phyloP scores from a whole-genome alignment of 1,139 yeast species.

The Kurtzmaniella quercitrusa region DNA sequence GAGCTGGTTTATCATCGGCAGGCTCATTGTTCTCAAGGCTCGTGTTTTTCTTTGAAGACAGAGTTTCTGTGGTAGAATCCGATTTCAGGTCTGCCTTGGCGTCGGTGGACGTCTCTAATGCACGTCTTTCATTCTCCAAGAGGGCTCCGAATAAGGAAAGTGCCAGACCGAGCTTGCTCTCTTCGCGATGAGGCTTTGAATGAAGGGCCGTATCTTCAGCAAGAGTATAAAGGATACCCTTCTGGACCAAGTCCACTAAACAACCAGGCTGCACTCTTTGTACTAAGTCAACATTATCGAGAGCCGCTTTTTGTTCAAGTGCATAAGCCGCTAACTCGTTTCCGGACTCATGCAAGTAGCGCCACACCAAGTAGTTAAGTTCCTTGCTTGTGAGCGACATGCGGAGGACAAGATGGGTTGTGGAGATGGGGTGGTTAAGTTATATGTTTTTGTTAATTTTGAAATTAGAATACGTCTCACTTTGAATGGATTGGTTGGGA shows the following conservation, averaged over 20 bases:
- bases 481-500: too few species aligned
- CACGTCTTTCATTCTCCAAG: constrained; percentile 18
- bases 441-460: not conserved
- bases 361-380: constrained; percentile 87
- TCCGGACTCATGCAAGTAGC: constrained; percentile 89
- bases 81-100: not conserved
- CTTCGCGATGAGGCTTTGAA: constrained; percentile 8
- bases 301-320: constrained; percentile 68
- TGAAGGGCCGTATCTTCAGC: constrained; percentile 20
- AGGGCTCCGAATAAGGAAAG: constrained; percentile 26
- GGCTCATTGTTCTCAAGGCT: constrained; percentile 3
- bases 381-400: constrained; percentile 87
- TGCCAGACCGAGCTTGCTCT: constrained; percentile 11
- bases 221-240: constrained; percentile 67
- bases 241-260: constrained; percentile 75
- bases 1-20: constrained; percentile 11
- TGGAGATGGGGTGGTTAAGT: not conserved
- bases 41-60: constrained; percentile 8
- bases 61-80: not conserved
- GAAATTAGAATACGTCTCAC: too few species aligned
- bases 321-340: constrained; percentile 78
- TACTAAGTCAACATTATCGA: constrained; percentile 49
- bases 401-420: not conserved
- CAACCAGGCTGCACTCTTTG: constrained; percentile 57
- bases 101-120: not conserved